Evolutionary conservation across 805 yeast species (phyloP), one percentile per base, ranked within the genome.

Genomic region (Metschnikowia lochheadii): DNA sequence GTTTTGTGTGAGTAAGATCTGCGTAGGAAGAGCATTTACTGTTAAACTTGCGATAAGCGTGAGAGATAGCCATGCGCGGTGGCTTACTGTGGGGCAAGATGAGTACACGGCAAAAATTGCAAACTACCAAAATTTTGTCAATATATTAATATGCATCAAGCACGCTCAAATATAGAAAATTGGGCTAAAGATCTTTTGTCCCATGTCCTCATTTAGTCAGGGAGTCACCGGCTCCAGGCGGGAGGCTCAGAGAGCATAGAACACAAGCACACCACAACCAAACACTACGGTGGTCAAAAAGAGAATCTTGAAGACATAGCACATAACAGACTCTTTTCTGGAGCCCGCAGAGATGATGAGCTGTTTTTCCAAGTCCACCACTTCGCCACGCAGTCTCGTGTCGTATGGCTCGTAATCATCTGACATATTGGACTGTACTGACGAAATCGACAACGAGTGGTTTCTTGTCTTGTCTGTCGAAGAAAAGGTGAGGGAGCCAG

Each of bases 291-390:
- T 33, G 51, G 62, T 56, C 41, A 71, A 62, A 20, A 70, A 56
- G 3, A 63, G 10, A 31, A 70, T 50, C 55, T 71, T 71, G 34
- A 64, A 50, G 23, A 70, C 54, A 50, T 68, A 70, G 34, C 68
- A 62, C 39, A 58, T 56, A 17, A 71, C 71, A 43, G 66, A 56
- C 40, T 69, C 72, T 35, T 65, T 59, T 35, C 58, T 66, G 15
- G 75, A 73, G 11, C 75, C 75, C 3, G 75, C 75, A 21, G 70
- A 66, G 13, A 63, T 52, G 21, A 67, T 69, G 37, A 70, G 50
- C 56, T 70, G 75, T 40, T 68, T 66, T 49, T 71, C 76, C 51
- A 71, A 59, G 44, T 71, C 76, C 2, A 63, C 56, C 18, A 65
- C 65, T 48, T 67, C 70, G 52, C 57, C 39, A 17, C 13, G 11